Conservation (phyloP, 1,139 yeast species). For the Meyerozyma sp. region DNA sequence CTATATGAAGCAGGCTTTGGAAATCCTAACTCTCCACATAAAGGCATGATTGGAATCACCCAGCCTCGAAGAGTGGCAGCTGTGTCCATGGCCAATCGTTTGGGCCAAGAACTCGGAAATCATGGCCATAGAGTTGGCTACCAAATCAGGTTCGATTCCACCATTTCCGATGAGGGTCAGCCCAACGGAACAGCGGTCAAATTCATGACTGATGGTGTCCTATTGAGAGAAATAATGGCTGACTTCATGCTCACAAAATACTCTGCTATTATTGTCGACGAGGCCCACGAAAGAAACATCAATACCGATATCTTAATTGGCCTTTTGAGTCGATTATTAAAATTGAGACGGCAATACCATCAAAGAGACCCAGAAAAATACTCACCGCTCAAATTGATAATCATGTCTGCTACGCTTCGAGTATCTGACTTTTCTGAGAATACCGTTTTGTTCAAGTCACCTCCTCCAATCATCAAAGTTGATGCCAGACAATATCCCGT, state of each 20-base stretch:
- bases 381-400: constrained; percentile 62
- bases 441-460: constrained; percentile 53
- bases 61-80: constrained; percentile 99
- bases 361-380: constrained; percentile 38
- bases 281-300: constrained; percentile 95
- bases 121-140: constrained; percentile 77
- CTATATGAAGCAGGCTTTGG: constrained; percentile 89
- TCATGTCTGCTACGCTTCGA: constrained; percentile 95
- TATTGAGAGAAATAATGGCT: constrained; percentile 84
- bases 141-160: constrained; percentile 87
- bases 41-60: constrained; percentile 89
- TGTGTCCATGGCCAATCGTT: constrained; percentile 93
- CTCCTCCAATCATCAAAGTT: constrained; percentile 90
- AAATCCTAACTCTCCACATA: constrained; percentile 49
- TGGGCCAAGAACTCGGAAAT: constrained; percentile 74
- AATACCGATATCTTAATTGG: constrained; percentile 96
- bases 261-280: constrained; percentile 86
- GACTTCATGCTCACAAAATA: constrained; percentile 79
- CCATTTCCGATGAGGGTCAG: constrained; percentile 48
- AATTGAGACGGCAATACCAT: constrained; percentile 59
- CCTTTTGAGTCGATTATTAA: constrained; percentile 83
- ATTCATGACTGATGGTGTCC: constrained; percentile 98
- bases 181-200: constrained; percentile 67
- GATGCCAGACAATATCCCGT: constrained; percentile 96
- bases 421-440: constrained; percentile 92